Conservation (phyloP, 345 rosid species). For the Trapa incisa region DNA sequence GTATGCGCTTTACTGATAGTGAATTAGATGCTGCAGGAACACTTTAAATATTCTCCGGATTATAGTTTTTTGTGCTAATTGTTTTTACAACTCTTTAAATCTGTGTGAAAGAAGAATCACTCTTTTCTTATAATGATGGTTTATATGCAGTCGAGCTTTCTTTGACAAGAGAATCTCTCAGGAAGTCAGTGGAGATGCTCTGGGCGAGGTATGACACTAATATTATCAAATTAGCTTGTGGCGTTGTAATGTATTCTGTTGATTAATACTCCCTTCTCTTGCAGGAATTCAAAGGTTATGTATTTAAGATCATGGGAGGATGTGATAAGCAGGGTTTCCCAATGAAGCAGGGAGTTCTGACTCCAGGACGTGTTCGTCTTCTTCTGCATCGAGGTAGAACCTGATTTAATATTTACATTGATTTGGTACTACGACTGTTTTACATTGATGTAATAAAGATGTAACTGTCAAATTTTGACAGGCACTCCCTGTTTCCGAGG, state of each 20-base stretch:
- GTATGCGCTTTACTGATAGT: too few relatives aligned
- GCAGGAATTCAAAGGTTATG: constrained; percentile 74
- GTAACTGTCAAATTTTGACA: constrained; percentile 4
- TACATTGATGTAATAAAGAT: background rate
- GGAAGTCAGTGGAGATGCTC: constrained; percentile 68
- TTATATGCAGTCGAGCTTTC: constrained; percentile 45
- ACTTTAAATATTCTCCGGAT: too few relatives aligned
- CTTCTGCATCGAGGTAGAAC: constrained; percentile 52
- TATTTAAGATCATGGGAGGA: constrained; percentile 81
- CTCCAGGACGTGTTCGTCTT: constrained; percentile 64
- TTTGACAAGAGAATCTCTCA: constrained; percentile 77
- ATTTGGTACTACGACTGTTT: background rate
- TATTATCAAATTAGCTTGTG: background rate
- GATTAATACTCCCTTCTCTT: background rate
- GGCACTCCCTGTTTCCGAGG: constrained; percentile 85
- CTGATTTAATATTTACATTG: background rate
- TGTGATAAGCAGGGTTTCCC: constrained; percentile 88
- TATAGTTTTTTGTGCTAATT: too few relatives aligned
- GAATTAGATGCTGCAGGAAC: too few relatives aligned
- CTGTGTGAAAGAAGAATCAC: background rate
- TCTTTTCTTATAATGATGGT: background rate
- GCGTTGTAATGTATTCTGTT: background rate
- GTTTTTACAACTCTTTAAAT: too few relatives aligned
- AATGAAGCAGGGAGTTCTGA: constrained; percentile 34
- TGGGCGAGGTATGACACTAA: constrained; percentile 43